A percentile compares a stretch with the other conserved stretches of the same genome.
phyloP scores from a whole-genome alignment of 768 basidiomycete genomes.

The Amanita muscaria region DNA sequence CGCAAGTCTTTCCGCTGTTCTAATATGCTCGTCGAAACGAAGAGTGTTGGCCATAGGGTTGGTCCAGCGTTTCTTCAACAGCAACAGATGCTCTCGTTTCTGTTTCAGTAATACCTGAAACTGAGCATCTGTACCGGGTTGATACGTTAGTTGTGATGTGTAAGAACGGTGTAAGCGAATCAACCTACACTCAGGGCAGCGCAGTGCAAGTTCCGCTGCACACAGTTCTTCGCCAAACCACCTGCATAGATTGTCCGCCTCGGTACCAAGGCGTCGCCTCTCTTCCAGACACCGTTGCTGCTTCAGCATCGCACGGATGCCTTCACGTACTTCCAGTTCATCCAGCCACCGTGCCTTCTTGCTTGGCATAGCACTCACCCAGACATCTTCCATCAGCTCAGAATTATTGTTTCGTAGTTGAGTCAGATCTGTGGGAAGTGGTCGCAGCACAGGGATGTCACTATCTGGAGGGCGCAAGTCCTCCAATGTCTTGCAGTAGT shows the following conservation, averaged over 20 bases:
- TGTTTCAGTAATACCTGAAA: conserved; percentile 10
- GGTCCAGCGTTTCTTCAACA: conserved; percentile 15
- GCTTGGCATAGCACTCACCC: conserved; percentile 17
- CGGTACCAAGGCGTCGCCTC: conserved; percentile 13
- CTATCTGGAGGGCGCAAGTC: conserved; percentile 5
- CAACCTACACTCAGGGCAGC: conserved; percentile 14
- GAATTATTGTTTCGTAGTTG: conserved; percentile 15
- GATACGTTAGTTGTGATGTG: neutral
- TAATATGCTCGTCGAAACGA: conserved; percentile 13
- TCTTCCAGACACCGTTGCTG: conserved; percentile 24
- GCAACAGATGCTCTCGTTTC: conserved; percentile 10
- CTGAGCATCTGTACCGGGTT: too few species aligned
- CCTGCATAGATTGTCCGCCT: conserved; percentile 25
- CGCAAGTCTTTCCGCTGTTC: neutral
- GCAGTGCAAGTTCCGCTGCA: conserved; percentile 17
- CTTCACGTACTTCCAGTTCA: conserved; percentile 20
- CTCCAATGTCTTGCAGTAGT: conserved; percentile 17
- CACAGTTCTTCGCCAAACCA: conserved; percentile 26
- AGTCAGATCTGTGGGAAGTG: conserved; percentile 21
- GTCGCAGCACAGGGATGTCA: conserved; percentile 23
- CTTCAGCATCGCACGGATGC: conserved; percentile 24
- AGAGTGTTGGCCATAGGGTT: too few species aligned
- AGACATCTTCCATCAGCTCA: conserved; percentile 27
- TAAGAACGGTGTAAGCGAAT: too few species aligned
- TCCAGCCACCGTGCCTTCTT: conserved; percentile 23